Evolutionary conservation across 139 green algal genomes (phyloP).

Genomic region (Haematococcus sp.): DNA sequence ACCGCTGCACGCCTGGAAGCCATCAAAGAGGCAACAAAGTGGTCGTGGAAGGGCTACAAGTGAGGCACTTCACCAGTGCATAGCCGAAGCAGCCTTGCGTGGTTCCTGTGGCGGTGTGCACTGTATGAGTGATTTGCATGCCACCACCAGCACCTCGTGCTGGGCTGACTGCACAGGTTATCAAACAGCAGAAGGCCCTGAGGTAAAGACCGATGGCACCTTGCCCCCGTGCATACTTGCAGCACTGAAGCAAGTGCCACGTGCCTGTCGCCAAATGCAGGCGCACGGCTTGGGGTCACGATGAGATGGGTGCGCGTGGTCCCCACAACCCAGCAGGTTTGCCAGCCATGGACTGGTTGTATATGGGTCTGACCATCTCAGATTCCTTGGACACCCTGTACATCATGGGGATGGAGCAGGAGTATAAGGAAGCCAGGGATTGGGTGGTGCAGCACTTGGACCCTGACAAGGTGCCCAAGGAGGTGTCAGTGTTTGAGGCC

Average conservation of each 20-base stretch:
- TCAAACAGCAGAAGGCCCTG: slow-evolving; percentile 27
- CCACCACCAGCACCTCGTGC: too few species aligned
- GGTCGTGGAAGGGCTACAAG: slow-evolving; percentile 73
- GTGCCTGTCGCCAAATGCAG: too few species aligned
- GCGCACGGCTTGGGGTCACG: slow-evolving; percentile 72
- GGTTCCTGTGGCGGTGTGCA: too few species aligned
- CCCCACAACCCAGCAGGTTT: background rate
- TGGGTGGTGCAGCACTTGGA: slow-evolving; percentile 60
- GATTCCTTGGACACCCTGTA: slow-evolving; percentile 83
- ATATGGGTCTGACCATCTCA: slow-evolving; percentile 71
- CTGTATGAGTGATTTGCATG: too few species aligned
- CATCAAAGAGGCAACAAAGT: slow-evolving; percentile 35
- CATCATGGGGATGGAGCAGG: slow-evolving; percentile 55
- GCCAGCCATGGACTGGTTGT: slow-evolving; percentile 50
- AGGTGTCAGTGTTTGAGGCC: slow-evolving; percentile 74
- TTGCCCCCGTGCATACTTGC: background rate
- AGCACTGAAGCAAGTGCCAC: background rate
- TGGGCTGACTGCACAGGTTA: too few species aligned
- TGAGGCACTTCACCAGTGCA: too few species aligned
- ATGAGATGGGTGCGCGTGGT: slow-evolving; percentile 62
- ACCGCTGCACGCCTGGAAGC: slow-evolving; percentile 13
- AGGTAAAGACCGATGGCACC: background rate
- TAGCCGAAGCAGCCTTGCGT: too few species aligned
- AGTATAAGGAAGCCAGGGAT: slow-evolving; percentile 46
- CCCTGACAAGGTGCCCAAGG: slow-evolving; percentile 3